Percentiles rank a stretch among this genome's conserved stretches.
These are phyloP conservation scores for Capronia epimyces DNA, from an alignment of 2,329 filamentous ascomycete species.

Conservation along the genomic window DNA sequence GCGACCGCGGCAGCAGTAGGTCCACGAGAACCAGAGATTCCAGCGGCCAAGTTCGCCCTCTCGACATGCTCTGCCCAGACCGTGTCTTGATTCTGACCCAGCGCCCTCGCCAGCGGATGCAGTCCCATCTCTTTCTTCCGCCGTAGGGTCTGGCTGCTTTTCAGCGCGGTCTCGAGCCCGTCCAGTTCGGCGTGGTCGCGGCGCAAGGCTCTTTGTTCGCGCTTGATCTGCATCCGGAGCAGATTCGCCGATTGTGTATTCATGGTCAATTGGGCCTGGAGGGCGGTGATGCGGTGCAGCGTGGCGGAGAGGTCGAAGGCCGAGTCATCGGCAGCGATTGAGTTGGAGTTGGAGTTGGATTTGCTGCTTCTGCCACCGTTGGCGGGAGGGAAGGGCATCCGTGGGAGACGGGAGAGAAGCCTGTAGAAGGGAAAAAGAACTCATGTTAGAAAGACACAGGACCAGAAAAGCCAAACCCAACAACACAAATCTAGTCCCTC, in stretches of 20 bases:
- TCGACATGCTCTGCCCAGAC: conserved; percentile 17
- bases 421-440: neutral
- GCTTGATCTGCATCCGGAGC: conserved; percentile 39
- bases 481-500: no score
- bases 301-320: conserved; percentile 43
- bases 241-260: conserved; percentile 38
- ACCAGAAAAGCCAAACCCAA: no score
- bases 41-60: conserved; percentile 3
- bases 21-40: conserved; percentile 1
- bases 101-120: conserved; percentile 31
- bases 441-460: neutral
- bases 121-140: conserved; percentile 33
- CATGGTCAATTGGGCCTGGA: conserved; percentile 39
- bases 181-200: conserved; percentile 39
- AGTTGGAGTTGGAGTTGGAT: no score
- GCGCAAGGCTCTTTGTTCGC: conserved; percentile 40
- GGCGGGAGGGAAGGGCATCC: conserved; percentile 44
- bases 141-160: conserved; percentile 36
- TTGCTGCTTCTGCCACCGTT: neutral
- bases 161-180: conserved; percentile 42
- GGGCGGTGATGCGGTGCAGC: conserved; percentile 30
- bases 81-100: neutral
- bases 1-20: neutral
- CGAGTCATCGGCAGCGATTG: conserved; percentile 36
- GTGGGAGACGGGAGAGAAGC: conserved; percentile 37